phyloP scores from a whole-genome alignment of 805 yeast species.

The Lipomyces spencermartinsiae region DNA sequence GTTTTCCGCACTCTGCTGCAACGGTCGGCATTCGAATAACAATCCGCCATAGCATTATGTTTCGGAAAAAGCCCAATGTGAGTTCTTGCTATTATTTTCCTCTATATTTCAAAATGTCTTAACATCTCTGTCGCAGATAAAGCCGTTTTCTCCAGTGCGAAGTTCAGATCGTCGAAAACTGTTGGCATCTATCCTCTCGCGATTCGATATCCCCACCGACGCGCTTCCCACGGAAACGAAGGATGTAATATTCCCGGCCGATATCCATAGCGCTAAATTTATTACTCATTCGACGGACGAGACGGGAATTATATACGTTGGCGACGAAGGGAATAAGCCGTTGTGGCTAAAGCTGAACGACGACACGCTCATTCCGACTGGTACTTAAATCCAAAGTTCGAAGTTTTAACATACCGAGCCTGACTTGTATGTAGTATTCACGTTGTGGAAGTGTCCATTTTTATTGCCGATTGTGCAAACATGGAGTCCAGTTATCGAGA shows the following conservation, averaged over 20 bases:
- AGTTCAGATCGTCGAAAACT: constrained; percentile 76
- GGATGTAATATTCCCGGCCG: constrained; percentile 55
- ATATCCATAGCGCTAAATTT: constrained; percentile 69
- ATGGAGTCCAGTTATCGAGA: constrained; percentile 72
- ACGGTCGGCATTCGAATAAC: background rate
- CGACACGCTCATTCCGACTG: constrained; percentile 64
- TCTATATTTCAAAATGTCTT: background rate
- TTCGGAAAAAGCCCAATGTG: constrained; percentile 58
- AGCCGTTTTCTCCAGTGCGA: constrained; percentile 79
- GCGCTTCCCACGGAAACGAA: constrained; percentile 52
- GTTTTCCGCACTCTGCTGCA: background rate
- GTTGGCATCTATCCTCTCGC: constrained; percentile 52
- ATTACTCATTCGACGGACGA: constrained; percentile 54
- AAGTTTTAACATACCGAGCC: background rate
- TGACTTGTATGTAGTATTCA: constrained; percentile 51
- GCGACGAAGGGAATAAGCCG: constrained; percentile 61
- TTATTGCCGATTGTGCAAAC: constrained; percentile 73
- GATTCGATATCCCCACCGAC: constrained; percentile 48
- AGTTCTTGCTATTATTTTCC: constrained; percentile 20
- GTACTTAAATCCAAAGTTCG: constrained; percentile 16
- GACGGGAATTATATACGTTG: constrained; percentile 68
- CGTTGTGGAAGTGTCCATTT: constrained; percentile 72
- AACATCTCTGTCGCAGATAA: constrained; percentile 50
- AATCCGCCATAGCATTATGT: constrained; percentile 49
- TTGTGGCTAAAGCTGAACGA: constrained; percentile 64